phyloP scores from a whole-genome alignment of 2,329 filamentous ascomycete genomes.

The Fusarium sacchari region DNA sequence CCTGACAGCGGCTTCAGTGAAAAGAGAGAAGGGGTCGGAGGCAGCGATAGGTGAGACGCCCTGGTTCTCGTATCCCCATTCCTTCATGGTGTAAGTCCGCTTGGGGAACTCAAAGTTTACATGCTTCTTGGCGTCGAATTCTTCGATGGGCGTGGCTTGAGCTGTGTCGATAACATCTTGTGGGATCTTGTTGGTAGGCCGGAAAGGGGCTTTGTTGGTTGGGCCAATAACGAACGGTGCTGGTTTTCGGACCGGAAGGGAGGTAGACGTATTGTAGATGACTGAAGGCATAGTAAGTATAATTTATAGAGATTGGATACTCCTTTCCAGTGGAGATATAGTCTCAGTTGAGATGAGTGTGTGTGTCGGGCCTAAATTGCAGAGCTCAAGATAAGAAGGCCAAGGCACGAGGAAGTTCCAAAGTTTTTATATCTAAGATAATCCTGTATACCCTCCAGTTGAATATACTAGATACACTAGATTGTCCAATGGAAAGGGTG shows the following conservation, averaged over 20 bases:
- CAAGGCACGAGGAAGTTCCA: background rate
- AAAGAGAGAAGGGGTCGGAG: conserved; percentile 72
- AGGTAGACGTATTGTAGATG: background rate
- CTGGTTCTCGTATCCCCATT: conserved; percentile 65
- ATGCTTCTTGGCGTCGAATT: conserved; percentile 66
- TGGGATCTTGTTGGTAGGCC: conserved; percentile 35
- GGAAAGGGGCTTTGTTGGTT: conserved; percentile 42
- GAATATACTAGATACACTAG: background rate
- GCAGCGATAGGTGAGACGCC: conserved; percentile 72
- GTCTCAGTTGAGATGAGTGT: background rate
- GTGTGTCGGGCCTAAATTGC: background rate
- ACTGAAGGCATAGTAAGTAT: conserved; percentile 4
- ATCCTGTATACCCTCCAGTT: too few species aligned
- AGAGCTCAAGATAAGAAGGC: background rate
- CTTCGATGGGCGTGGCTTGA: background rate
- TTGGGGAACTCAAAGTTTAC: conserved; percentile 61
- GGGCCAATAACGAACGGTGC: conserved; percentile 45
- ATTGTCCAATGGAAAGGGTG: background rate
- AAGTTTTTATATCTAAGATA: background rate
- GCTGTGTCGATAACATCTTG: conserved; percentile 14
- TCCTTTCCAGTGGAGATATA: background rate
- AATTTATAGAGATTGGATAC: background rate
- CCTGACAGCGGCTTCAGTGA: conserved; percentile 68
- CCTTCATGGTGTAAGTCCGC: conserved; percentile 68
- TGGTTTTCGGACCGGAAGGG: conserved; percentile 14